phyloP scores from a whole-genome alignment of 2,329 filamentous ascomycete genomes.

The Neobulgaria alba region DNA sequence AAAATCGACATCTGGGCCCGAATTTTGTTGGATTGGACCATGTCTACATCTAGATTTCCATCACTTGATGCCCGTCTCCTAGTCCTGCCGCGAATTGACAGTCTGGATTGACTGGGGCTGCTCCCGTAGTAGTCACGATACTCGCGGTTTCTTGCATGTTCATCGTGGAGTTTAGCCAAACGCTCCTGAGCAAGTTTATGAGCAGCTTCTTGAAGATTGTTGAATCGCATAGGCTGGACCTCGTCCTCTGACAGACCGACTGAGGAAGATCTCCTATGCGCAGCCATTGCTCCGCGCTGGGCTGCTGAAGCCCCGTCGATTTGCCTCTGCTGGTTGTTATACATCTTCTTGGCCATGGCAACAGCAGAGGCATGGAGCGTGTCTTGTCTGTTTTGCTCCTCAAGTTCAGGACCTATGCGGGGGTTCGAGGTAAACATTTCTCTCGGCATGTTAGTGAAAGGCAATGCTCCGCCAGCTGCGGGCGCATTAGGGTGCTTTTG shows the following conservation, averaged over 20 bases:
- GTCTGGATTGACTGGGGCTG: constrained; percentile 36
- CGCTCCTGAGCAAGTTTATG: constrained; percentile 80
- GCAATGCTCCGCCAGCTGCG: constrained; percentile 54
- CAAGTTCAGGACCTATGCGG: constrained; percentile 59
- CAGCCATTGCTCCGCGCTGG: constrained; percentile 23
- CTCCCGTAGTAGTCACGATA: constrained; percentile 73
- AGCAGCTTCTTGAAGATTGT: constrained; percentile 75
- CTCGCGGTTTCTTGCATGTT: constrained; percentile 52
- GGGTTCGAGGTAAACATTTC: constrained; percentile 74
- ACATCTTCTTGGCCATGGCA: constrained; percentile 86
- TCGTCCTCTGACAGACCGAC: constrained; percentile 28
- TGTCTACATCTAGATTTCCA: constrained; percentile 42
- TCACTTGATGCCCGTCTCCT: constrained; percentile 61
- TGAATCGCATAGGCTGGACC: constrained; percentile 41
- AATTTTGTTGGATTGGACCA: constrained; percentile 60
- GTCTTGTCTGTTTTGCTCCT: constrained; percentile 65
- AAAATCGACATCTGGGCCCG: constrained; percentile 73
- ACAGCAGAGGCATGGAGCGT: constrained; percentile 74
- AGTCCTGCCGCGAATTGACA: constrained; percentile 47
- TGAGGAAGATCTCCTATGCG: constrained; percentile 27
- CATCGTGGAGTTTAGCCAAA: constrained; percentile 69
- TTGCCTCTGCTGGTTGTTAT: constrained; percentile 55
- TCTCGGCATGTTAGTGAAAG: constrained; percentile 57
- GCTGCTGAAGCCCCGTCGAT: constrained; percentile 28
- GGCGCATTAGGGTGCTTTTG: constrained; percentile 6